Conservation (phyloP, 2,329 filamentous ascomycete species). For the Zymoseptoria tritici region DNA sequence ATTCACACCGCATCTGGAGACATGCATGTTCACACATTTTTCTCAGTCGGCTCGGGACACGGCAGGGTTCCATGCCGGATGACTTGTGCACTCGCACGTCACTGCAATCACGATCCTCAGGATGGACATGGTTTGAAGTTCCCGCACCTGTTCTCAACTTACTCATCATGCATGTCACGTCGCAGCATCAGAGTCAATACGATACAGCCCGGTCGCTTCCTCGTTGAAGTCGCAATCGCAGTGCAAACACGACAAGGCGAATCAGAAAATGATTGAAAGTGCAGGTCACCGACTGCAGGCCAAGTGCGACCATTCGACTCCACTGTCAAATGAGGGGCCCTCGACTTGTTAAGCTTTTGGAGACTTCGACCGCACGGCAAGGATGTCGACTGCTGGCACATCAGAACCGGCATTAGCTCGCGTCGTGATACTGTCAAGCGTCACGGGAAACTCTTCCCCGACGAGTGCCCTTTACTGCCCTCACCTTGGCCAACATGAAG, state of each 20-base stretch:
- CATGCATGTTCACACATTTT: background rate
- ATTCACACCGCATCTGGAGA: background rate
- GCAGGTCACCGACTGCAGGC: background rate
- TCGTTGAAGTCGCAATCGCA: background rate
- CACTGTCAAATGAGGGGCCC: background rate
- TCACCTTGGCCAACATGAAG: constrained; percentile 5
- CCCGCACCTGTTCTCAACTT: background rate
- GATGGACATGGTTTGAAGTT: background rate
- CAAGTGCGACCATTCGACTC: background rate
- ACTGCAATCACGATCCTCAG: background rate
- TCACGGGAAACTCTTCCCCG: constrained; percentile 3
- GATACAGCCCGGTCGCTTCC: background rate
- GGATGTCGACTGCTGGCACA: constrained; percentile 1
- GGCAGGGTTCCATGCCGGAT: background rate
- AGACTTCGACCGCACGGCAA: background rate
- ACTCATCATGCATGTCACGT: background rate
- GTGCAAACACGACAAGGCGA: background rate
- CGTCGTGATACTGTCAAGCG: constrained; percentile 3
- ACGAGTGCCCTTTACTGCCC: background rate
- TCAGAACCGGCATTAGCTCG: constrained; percentile 7
- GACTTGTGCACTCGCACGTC: background rate
- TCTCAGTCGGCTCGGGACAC: background rate
- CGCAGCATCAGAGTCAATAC: background rate
- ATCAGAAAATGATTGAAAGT: background rate
- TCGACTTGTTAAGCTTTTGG: background rate